Evolutionary conservation across 176 grass and related monocot species (phyloP).

Genomic region (Aegilops longissima): DNA sequence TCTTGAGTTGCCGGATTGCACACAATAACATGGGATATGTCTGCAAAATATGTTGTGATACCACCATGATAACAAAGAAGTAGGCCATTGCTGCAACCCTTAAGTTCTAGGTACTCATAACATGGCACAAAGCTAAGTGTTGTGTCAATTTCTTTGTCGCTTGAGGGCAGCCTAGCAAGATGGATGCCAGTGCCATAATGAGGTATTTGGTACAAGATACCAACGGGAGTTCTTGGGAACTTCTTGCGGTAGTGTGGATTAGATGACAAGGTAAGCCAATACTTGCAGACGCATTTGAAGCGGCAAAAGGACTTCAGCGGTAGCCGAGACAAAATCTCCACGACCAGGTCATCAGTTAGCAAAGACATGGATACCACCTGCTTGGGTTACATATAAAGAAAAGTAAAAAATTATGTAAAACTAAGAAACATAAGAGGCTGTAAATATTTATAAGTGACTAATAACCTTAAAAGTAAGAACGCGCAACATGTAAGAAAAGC

Average conservation of each 20-base stretch:
- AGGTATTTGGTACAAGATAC: slow-evolving; percentile 7
- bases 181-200: neutral
- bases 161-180: neutral
- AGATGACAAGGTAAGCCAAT: slow-evolving; percentile 38
- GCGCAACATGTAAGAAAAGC: neutral
- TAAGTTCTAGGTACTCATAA: neutral
- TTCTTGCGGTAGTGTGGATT: slow-evolving; percentile 28
- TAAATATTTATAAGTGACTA: neutral
- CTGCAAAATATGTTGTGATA: neutral
- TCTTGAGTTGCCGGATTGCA: slow-evolving; percentile 31
- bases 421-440: neutral
- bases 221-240: slow-evolving; percentile 14
- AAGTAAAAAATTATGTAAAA: neutral
- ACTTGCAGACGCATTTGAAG: slow-evolving; percentile 34
- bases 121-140: slow-evolving; percentile 28
- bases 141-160: neutral
- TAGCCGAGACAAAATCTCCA: slow-evolving; percentile 39
- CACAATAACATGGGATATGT: neutral
- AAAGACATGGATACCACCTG: neutral
- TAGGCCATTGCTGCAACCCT: slow-evolving; percentile 37
- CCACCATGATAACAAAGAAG: slow-evolving; percentile 13
- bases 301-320: slow-evolving; percentile 30
- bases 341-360: slow-evolving; percentile 21
- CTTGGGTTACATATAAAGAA: neutral
- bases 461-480: neutral